Conservation (phyloP, 441 rosid species). For the Pelargonium australe region DNA sequence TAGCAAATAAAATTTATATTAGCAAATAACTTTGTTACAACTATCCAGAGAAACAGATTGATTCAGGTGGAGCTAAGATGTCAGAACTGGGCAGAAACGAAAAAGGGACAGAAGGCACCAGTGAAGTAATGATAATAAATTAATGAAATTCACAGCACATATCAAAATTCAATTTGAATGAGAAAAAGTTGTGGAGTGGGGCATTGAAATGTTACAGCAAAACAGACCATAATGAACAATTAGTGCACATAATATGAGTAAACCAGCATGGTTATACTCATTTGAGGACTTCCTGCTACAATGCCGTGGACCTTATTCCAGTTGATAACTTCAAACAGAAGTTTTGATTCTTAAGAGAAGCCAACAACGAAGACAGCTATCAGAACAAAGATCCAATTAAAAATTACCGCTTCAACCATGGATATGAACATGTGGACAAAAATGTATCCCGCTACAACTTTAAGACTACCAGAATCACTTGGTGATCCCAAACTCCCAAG, state of each 20-base stretch:
- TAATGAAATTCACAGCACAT: not conserved
- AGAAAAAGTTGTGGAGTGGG: not conserved
- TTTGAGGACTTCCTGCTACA: not conserved
- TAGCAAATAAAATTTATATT: conserved; percentile 16
- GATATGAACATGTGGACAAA: not conserved
- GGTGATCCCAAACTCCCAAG: not conserved
- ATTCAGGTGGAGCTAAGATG: not conserved
- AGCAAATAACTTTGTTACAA: conserved; percentile 15
- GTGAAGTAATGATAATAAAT: not conserved
- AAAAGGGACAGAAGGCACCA: not conserved
- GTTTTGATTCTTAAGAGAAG: not conserved
- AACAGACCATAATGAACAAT: not conserved
- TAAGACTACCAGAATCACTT: not conserved
- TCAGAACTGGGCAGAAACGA: not conserved
- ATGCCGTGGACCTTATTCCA: not conserved
- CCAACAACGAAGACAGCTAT: not conserved
- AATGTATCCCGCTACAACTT: not conserved
- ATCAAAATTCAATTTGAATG: not conserved
- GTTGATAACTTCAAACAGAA: not conserved
- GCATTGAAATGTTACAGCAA: not conserved
- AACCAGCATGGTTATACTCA: not conserved
- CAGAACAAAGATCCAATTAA: not conserved
- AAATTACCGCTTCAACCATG: not conserved
- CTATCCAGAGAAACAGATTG: conserved; percentile 11
- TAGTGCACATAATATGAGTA: not conserved